Base-by-base conservation (phyloP, 2,329 filamentous ascomycete genomes). In the Monosporascus sp. region DNA sequence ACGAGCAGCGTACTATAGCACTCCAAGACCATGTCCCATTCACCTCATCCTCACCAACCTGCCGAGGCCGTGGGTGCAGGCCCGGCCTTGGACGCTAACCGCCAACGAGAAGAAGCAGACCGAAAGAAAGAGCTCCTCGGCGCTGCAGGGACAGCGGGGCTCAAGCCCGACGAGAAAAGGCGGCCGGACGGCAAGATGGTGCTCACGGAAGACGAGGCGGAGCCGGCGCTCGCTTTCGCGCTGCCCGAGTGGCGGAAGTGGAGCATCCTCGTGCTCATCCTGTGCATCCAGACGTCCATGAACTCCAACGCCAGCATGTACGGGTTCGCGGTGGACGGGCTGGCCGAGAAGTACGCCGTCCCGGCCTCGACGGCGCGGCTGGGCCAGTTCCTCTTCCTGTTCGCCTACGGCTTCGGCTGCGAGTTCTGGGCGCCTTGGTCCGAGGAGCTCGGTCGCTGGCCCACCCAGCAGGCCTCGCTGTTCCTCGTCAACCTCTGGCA, bases 371-470 rank as follows among this genome's bases (percentile, higher is more conserved):
- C 79, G 5, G 87, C 85, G 2, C 80, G 87, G 47, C 81, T 83
- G 56, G 89, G 88, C 65, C 87, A 87, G 52, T 85, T 87, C 72
- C 82, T 89, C 54, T 93, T 92, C 72, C 72, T 93, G 41, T 79
- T 93, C 46, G 69, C 85, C 2, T 93, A 93, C 67, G 89, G 88
- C 18, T 92, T 93, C 67, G 89, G 89, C 26, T 93, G 89, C 68
- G 89, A 93, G 71, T 77, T 92, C 0, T 93, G 89, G 89, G 89
- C 89, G 0, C 89, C 89, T 0, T 93, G 89, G 87, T 87, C 82
- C 45, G 89, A 94, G 67, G 89, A 93, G 64, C 76, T 91, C 48
- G 89, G 89, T n/a, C 81, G 89, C 49, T 86, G 83, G 74, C 83
- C 81, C 2, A 79, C 93, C 51, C 76, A 92, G 26, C 88, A 91